These are phyloP conservation scores for Ganoderma meredithae DNA, from an alignment of 1,284 basidiomycete genomes.

Conservation along the genomic window DNA sequence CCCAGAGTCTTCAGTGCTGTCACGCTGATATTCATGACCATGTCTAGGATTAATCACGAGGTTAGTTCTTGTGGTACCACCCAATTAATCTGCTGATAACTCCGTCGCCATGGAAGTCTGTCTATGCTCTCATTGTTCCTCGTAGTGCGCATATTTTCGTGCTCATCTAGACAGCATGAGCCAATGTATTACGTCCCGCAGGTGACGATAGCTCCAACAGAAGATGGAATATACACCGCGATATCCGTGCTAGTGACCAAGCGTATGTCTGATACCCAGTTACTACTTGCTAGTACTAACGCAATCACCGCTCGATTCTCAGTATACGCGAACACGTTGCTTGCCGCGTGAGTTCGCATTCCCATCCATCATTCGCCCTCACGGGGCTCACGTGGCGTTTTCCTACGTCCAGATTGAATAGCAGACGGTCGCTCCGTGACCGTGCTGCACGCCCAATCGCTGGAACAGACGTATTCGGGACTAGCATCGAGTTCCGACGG, in stretches of 20 bases:
- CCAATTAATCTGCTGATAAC: neutral
- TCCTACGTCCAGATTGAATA: neutral
- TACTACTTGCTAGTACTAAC: neutral
- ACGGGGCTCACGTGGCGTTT: neutral
- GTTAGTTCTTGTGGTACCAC: neutral
- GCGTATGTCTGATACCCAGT: neutral
- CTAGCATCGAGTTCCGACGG: neutral
- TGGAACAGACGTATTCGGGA: neutral
- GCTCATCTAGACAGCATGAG: neutral
- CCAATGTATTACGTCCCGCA: neutral
- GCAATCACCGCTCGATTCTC: neutral
- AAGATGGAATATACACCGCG: neutral
- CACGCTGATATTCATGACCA: neutral
- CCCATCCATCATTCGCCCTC: no score
- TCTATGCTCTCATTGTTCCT: conserved; percentile 5
- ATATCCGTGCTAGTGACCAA: conserved; percentile 2
- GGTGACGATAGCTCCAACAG: neutral
- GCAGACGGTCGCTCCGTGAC: conserved; percentile 3
- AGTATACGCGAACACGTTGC: conserved; percentile 4
- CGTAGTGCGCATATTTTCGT: neutral
- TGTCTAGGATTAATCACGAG: neutral
- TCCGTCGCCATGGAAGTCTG: neutral
- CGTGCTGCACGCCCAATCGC: neutral
- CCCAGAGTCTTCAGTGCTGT: neutral
- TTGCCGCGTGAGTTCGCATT: neutral